These are phyloP conservation scores for Sugiyamaella castrensis DNA, from an alignment of 1,139 yeast species.

Conservation along the genomic window DNA sequence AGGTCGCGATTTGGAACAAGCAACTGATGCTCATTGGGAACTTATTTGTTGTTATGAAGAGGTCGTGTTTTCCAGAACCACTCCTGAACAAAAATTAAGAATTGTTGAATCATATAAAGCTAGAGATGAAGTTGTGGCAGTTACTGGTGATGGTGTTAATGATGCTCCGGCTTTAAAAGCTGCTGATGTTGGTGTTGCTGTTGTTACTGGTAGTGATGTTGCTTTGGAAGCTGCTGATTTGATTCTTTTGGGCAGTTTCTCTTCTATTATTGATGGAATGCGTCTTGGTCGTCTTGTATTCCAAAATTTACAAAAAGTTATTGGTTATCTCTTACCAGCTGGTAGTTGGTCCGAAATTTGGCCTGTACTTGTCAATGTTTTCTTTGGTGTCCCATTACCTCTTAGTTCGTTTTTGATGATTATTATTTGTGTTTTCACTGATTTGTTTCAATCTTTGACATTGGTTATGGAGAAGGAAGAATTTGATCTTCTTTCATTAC, in stretches of 20 bases:
- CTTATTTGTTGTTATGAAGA: conserved; percentile 40
- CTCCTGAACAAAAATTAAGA: conserved; percentile 52
- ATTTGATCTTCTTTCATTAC: conserved; percentile 43
- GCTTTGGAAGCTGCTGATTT: conserved; percentile 59
- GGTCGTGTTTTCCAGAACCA: conserved; percentile 52
- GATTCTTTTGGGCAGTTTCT: conserved; percentile 43
- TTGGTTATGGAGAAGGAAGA: conserved; percentile 49
- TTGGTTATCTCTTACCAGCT: conserved; percentile 53
- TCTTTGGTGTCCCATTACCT: conserved; percentile 52
- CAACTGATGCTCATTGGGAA: conserved; percentile 47
- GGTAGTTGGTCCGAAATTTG: conserved; percentile 54
- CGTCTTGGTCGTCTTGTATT: conserved; percentile 44
- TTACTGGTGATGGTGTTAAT: conserved; percentile 56
- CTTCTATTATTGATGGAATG: conserved; percentile 49
- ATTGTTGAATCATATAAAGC: conserved; percentile 51
- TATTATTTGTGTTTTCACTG: conserved; percentile 47
- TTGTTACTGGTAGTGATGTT: conserved; percentile 52
- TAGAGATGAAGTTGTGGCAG: conserved; percentile 46
- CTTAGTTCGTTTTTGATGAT: conserved; percentile 54
- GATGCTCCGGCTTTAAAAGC: conserved; percentile 53
- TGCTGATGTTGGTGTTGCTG: conserved; percentile 54
- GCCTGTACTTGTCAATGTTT: conserved; percentile 50
- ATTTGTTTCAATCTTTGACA: conserved; percentile 47
- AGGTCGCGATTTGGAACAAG: conserved; percentile 41
- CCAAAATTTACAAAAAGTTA: conserved; percentile 50